A percentile compares a stretch with the other conserved stretches of the same genome.
Evolutionary conservation across 2,329 filamentous ascomycete species (phyloP).

Genomic region (Talaromyces piceae): DNA sequence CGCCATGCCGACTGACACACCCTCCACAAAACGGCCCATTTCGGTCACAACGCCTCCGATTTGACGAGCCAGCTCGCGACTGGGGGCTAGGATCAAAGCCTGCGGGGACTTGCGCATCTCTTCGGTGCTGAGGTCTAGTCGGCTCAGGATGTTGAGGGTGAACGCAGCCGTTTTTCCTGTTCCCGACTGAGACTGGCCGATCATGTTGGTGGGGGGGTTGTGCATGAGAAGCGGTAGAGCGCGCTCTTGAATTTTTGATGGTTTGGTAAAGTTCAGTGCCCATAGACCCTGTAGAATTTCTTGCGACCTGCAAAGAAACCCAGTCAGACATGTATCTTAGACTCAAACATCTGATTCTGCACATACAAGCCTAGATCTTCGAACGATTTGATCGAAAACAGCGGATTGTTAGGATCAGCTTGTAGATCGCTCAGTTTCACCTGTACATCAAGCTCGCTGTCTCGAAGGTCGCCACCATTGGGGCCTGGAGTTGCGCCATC

Average conservation of each 20-base stretch:
- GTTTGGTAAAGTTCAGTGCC: slow-evolving; percentile 81
- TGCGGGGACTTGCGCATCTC: slow-evolving; percentile 57
- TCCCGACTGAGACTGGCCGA: slow-evolving; percentile 97
- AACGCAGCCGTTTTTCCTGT: slow-evolving; percentile 98
- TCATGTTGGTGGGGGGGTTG: slow-evolving; percentile 86
- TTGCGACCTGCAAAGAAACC: slow-evolving; percentile 40
- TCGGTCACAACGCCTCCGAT: slow-evolving; percentile 76
- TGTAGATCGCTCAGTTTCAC: slow-evolving; percentile 89
- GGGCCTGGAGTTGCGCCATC: slow-evolving; percentile 34
- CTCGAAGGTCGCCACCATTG: slow-evolving; percentile 50
- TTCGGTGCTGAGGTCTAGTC: slow-evolving; percentile 65
- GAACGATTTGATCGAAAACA: slow-evolving; percentile 78
- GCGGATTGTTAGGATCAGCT: slow-evolving; percentile 74
- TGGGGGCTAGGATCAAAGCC: slow-evolving; percentile 82
- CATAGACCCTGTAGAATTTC: slow-evolving; percentile 70
- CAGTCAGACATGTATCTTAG: slow-evolving; percentile 1
- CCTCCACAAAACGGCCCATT: slow-evolving; percentile 77
- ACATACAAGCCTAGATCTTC: slow-evolving; percentile 78
- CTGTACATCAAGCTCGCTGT: slow-evolving; percentile 80
- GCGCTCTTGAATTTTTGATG: slow-evolving; percentile 95
- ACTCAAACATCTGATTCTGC: background rate
- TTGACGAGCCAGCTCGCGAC: slow-evolving; percentile 88
- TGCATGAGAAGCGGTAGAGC: slow-evolving; percentile 82
- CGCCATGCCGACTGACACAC: slow-evolving; percentile 69
- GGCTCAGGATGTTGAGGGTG: slow-evolving; percentile 81